Percentiles rank a stretch among this genome's conserved stretches.
Evolutionary conservation across 2,329 filamentous ascomycete genomes (phyloP).

Genomic region (Scolecobasidium constrictum): DNA sequence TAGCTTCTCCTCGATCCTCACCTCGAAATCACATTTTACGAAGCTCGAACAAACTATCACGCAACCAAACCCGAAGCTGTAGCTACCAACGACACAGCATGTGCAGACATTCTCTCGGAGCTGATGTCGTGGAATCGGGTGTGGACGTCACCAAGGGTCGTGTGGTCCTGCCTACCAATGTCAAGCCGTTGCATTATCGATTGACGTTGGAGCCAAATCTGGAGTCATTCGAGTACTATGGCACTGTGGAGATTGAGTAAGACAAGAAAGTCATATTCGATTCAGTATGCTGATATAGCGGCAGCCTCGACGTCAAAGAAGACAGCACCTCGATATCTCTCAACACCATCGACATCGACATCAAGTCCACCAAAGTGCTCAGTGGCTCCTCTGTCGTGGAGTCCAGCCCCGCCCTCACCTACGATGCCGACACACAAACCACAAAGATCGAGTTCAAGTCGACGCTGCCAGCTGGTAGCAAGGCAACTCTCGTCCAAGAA

Average conservation of each 20-base stretch:
- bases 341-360: conserved; percentile 78
- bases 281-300: neutral
- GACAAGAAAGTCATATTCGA: conserved; percentile 14
- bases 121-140: neutral
- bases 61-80: neutral
- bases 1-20: too few relatives aligned
- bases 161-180: conserved; percentile 82
- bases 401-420: conserved; percentile 55
- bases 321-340: conserved; percentile 78
- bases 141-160: conserved; percentile 36
- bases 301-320: conserved; percentile 68
- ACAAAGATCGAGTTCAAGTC: conserved; percentile 72
- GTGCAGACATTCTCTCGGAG: conserved; percentile 5
- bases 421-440: conserved; percentile 71
- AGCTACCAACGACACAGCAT: conserved; percentile 5
- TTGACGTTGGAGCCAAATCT: conserved; percentile 87
- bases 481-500: conserved; percentile 65
- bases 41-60: too few relatives aligned
- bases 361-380: conserved; percentile 61
- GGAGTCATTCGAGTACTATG: conserved; percentile 75
- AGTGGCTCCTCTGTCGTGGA: conserved; percentile 46
- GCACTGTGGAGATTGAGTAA: conserved; percentile 71
- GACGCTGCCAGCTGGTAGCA: conserved; percentile 59
- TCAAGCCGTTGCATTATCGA: conserved; percentile 86
- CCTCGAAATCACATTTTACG: too few relatives aligned